A percentile compares a stretch with the other conserved stretches of the same genome.
Evolutionary conservation across 2,329 filamentous ascomycete genomes (phyloP).

Genomic region (Daldinia sp.): DNA sequence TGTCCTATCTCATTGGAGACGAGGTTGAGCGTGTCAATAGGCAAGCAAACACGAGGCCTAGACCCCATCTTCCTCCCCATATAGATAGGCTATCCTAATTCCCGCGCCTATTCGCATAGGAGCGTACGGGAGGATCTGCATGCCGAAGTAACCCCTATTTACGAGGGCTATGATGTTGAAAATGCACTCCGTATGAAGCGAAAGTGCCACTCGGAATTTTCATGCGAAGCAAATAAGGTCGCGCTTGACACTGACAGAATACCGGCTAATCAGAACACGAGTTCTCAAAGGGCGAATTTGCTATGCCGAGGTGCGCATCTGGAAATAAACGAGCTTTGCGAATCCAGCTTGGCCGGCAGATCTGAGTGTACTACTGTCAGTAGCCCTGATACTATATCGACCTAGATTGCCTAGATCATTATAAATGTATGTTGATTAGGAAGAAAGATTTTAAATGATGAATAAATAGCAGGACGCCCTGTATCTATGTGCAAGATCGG

Average conservation of each 20-base stretch:
- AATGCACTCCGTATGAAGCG: not conserved
- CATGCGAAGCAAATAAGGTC: conserved; percentile 1
- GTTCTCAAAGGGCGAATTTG: conserved; percentile 5
- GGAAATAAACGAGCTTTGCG: conserved; percentile 14
- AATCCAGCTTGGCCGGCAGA: conserved; percentile 25
- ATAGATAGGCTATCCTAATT: not conserved
- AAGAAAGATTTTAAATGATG: not conserved
- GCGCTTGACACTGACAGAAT: conserved; percentile 8
- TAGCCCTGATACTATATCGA: conserved; percentile 6
- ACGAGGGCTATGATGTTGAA: not conserved
- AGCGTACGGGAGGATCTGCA: conserved; percentile 10
- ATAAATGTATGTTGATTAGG: conserved; percentile 1
- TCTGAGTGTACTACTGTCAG: conserved; percentile 16
- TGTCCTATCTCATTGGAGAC: not conserved
- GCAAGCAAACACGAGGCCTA: not conserved
- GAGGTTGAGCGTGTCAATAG: not conserved
- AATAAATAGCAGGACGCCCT: not conserved
- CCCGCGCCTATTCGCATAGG: not conserved
- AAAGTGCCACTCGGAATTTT: not conserved
- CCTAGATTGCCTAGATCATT: conserved; percentile 14
- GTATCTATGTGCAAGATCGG: not conserved
- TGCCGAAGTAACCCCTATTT: conserved; percentile 6
- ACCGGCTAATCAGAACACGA: conserved; percentile 10
- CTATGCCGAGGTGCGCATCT: conserved; percentile 12
- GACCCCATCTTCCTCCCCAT: not conserved